Conservation (phyloP, 106 monocot genomes). For the Phalaenopsis aphrodite region DNA sequence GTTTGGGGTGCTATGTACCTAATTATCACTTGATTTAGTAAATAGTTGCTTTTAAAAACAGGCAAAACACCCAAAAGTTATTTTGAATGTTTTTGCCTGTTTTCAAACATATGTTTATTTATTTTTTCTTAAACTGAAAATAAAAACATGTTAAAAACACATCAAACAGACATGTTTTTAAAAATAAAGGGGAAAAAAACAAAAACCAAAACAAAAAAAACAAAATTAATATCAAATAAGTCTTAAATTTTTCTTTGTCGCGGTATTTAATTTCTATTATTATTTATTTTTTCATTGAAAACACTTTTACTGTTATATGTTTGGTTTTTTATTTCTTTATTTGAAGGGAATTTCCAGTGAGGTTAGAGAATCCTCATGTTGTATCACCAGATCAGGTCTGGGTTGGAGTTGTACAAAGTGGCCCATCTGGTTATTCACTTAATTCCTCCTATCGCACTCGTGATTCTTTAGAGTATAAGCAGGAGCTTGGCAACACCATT, state of each 20-base stretch:
- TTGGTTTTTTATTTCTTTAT: conserved; percentile 7
- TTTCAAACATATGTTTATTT: too few relatives aligned
- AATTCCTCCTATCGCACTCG: conserved; percentile 84
- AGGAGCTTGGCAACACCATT: conserved; percentile 88
- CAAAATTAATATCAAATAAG: too few relatives aligned
- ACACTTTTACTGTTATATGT: background rate
- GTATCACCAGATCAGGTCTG: conserved; percentile 82
- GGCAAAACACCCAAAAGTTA: too few relatives aligned
- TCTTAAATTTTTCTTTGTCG: background rate
- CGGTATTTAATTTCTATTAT: background rate
- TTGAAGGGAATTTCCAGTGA: conserved; percentile 73
- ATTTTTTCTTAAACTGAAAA: too few relatives aligned
- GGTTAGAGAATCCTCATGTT: conserved; percentile 95
- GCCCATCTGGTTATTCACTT: conserved; percentile 75
- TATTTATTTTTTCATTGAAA: background rate
- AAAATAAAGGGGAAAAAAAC: too few relatives aligned
- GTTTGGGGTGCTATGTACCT: too few relatives aligned
- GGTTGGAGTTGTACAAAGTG: conserved; percentile 83
- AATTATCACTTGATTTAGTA: too few relatives aligned
- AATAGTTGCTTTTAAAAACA: too few relatives aligned
- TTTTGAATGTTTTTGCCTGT: too few relatives aligned
- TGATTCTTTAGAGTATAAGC: conserved; percentile 87
- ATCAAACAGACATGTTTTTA: too few relatives aligned
- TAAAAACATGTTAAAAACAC: too few relatives aligned
- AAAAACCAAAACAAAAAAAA: too few relatives aligned